These are phyloP conservation scores for Aspergillus amoenus DNA, from an alignment of 2,329 filamentous ascomycete genomes.

Conservation along the genomic window DNA sequence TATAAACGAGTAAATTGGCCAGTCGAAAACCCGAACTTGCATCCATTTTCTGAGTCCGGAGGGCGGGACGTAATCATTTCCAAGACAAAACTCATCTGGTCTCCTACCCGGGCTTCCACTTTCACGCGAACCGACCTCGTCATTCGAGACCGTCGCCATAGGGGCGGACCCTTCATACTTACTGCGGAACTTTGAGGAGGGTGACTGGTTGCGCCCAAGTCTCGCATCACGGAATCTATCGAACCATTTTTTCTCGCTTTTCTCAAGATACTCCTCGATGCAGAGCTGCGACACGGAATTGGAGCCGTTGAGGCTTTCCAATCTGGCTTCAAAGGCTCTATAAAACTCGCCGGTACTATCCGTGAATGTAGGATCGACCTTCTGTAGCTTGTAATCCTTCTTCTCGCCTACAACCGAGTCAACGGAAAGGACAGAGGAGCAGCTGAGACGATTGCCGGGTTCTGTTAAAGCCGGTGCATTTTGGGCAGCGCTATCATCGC, in stretches of 20 bases:
- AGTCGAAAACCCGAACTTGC: slow-evolving; percentile 60
- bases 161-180: slow-evolving; percentile 36
- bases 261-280: slow-evolving; percentile 64
- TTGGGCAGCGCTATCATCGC: slow-evolving; percentile 33
- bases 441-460: slow-evolving; percentile 36
- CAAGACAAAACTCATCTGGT: slow-evolving; percentile 58
- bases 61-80: slow-evolving; percentile 57
- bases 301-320: slow-evolving; percentile 55
- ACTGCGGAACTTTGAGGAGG: slow-evolving; percentile 32
- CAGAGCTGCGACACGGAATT: slow-evolving; percentile 61
- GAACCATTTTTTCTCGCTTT: slow-evolving; percentile 69
- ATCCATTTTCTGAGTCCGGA: slow-evolving; percentile 57
- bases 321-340: slow-evolving; percentile 56
- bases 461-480: slow-evolving; percentile 27
- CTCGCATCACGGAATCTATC: slow-evolving; percentile 58
- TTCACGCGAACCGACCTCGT: slow-evolving; percentile 34
- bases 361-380: slow-evolving; percentile 67
- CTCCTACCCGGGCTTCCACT: slow-evolving; percentile 37
- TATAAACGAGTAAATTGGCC: slow-evolving; percentile 63
- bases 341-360: slow-evolving; percentile 64
- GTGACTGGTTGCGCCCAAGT: slow-evolving; percentile 52
- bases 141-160: slow-evolving; percentile 43
- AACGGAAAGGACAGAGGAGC: slow-evolving; percentile 53
- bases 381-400: slow-evolving; percentile 62
- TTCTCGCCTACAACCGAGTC: slow-evolving; percentile 61